Base-by-base conservation (phyloP, 805 yeast genomes). In the Candida khao-thaluensis region DNA sequence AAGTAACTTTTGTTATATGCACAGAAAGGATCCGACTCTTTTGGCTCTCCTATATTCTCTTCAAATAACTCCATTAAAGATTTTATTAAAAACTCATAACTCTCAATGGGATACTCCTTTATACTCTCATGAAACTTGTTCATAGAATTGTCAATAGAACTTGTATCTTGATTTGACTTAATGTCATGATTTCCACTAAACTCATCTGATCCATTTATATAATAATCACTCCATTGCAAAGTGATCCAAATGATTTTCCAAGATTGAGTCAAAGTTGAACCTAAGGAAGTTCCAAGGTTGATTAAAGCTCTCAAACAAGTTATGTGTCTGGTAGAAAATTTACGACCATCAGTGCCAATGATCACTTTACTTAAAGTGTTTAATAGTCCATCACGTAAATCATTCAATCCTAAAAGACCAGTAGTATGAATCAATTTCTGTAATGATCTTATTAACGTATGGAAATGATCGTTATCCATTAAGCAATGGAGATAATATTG, bases 391-490 rank as follows among this genome's bases (percentile, higher is more conserved):
- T 87, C 85, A 35, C 95, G 65, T 16, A 82, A 66, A 0, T 64
- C 66, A 1, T 58, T 53, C 9, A 84, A 54, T 0, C 79, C 81
- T n/a, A 89, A 59, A 11, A 87, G 63, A 0, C 97, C 97, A 0
- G 90, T 74, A 0, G 90, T 79, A 55, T 88, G 96, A 5, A 95
- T 79, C 35, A 86, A 69, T 46, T 82, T 81, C 56, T 91, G 97
- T 6, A 86, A 69, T 0, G 95, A 75, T 27, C 95, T 67, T 2
- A 89, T 77, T 3, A 82, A 53, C 7, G 68, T 61, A 41, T 84
- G 84, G 57, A 85, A 90, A 15, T 79, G 53, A 12, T 85, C 91
- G 39, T 73, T 69, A 50, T 88, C 95, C 52, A 86, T 60, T 4
- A 84, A 68, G 0, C 89, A 77, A 49, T 79, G 79, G 6, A 91